Evolutionary conservation across 495 filamentous ascomycete species (phyloP).

Genomic region (Neurospora sp.): DNA sequence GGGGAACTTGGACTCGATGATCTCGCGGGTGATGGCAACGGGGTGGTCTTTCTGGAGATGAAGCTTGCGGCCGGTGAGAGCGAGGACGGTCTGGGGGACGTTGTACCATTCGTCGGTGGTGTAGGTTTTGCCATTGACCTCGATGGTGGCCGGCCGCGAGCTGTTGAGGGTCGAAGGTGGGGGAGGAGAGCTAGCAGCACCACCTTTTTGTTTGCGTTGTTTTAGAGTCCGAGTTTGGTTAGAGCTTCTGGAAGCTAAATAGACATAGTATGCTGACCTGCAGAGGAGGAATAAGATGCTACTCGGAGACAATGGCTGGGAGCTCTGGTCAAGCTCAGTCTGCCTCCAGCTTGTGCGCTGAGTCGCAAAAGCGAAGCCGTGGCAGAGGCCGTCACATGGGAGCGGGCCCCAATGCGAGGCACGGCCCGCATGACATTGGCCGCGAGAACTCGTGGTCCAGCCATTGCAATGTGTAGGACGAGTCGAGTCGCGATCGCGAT

Average conservation of each 20-base stretch:
- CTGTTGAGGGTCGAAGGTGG: not conserved
- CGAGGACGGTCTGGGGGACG: constrained; percentile 61
- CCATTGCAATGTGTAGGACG: constrained; percentile 3
- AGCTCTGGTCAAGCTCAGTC: not conserved
- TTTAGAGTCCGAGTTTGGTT: not conserved
- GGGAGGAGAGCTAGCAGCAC: not conserved
- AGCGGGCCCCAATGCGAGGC: constrained; percentile 2
- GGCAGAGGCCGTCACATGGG: not conserved
- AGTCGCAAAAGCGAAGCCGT: constrained; percentile 1
- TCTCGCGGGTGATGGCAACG: constrained; percentile 75
- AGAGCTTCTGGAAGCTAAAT: constrained; percentile 1
- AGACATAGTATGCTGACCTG: not conserved
- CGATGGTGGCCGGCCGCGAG: constrained; percentile 5
- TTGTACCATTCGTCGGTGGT: constrained; percentile 77
- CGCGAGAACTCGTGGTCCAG: constrained; percentile 10
- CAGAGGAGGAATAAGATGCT: constrained; percentile 9
- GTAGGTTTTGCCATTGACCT: constrained; percentile 55
- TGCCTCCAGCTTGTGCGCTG: not conserved
- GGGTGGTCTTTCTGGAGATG: constrained; percentile 87
- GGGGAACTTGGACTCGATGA: constrained; percentile 87
- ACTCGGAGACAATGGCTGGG: constrained; percentile 4
- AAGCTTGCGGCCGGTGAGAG: constrained; percentile 60
- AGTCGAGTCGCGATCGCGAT: not conserved
- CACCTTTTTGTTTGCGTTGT: not conserved
- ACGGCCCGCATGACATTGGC: not conserved